Evolutionary conservation across 805 yeast genomes (phyloP), one percentile per base, ranked within the genome.

Genomic region (Komagataella kurtzmanii): DNA sequence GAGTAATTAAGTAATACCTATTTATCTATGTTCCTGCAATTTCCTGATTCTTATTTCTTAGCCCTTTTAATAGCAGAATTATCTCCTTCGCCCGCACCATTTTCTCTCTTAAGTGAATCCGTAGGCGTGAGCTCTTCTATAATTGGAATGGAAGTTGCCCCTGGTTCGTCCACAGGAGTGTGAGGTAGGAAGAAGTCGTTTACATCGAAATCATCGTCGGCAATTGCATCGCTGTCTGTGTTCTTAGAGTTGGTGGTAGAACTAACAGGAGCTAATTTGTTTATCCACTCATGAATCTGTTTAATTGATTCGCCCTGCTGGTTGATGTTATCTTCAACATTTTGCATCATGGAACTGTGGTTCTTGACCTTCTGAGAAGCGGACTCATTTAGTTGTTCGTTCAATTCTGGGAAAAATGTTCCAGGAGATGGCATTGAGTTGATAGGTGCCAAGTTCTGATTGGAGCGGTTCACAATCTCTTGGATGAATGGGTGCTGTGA

Each of bases 221-320:
- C 44, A 7, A 17, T 23, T 17, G 44, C 12, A 18, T 17, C 30
- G 30, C 30, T 36, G 7, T 18, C 51, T 46, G 10, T 50, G 8
- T 50, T 47, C 12, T 47, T 51, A 47, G 48, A 47, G 51, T 56
- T 18, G 44, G 50, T 44, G 50, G 21, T 14, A 14, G 19, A 30
- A 45, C 40, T 18, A 7, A 17, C 23, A n/a, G 17, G 19, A 21
- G 58, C 53, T 44, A 72, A 55, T 53, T 62, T 70, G 51, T 68
- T 74, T 48, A 77, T 70, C 81, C 81, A 77, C 54, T 78, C 81
- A 59, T 76, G 79, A 1, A 76, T 79, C 58, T 77, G 81, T 59
- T 70, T 76, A 51, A 78, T 68, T 3, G 79, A 72, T 54, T 71
- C 74, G 10, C 79, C 80, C 55, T 77, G 79, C 57, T 69, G 72